Base-by-base conservation (phyloP, 1,139 yeast genomes). In the Arxiozyma bovina region DNA sequence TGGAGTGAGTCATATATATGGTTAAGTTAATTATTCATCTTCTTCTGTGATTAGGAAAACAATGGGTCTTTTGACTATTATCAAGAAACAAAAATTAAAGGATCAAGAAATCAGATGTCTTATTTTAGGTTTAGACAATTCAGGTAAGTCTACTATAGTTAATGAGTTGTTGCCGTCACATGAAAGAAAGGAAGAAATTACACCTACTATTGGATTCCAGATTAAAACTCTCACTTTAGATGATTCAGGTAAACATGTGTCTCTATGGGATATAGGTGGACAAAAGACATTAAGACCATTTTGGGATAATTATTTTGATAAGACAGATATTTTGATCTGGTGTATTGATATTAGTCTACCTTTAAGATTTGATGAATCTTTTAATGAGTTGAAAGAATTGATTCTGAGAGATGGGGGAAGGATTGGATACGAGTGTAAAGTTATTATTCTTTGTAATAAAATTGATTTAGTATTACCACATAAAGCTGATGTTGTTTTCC, bases 261-360 rank as follows among this genome's bases (percentile, higher is more conserved):
- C 82, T 56, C 67, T 83, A 44, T 85, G 91, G 97, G 97, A 89
- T 65, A 82, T 90, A 12, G 97, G 97, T 2, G 97, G 97, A 0
- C 96, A 90, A 67, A 74, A 78, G 17, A 78, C 87, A 20, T 72
- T 89, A 50, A 75, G 96, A 50, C 82, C 88, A 22, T 89, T 89
- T 68, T 89, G 97, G 97, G 82, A 87, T 56, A 90, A 90, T 70
- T 89, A 90, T 70, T 90, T 87, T 66, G 97, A 90, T 59, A 82
- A 81, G 61, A 87, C 96, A 7, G 93, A 91, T 63, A 80, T 82
- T 17, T 75, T 91, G 27, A 71, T 91, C n/a, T 91, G 98, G 97
- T 96, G 91, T n/a, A 78, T 91, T 12, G 98, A 93, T 70, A 78
- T 82, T 3, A 74, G 80, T 58, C 80, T 82, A 45, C 67, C 77